Evolutionary conservation across 257 asterid species (phyloP), one percentile per base, ranked within the genome.

Genomic region (Solanum arcanum): DNA sequence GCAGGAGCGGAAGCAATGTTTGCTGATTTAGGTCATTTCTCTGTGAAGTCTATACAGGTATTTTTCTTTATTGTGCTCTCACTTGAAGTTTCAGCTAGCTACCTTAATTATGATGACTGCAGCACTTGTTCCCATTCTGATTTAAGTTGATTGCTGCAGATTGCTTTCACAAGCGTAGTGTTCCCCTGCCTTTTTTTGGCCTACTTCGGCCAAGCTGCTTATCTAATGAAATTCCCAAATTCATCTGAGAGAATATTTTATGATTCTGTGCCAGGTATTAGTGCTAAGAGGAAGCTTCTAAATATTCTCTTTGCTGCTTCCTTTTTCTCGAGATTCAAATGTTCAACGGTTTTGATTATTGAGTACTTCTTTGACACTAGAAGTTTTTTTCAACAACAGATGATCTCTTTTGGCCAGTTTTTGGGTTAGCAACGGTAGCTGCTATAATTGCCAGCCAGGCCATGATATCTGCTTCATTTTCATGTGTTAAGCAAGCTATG

Each of bases 1-100:
- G 81, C 98, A 95, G 99, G 99, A 81, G 96, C 99, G 7, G 99
- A 97, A 90, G 99, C 99, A 85, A 95, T 97, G 98, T 97, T 97
- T 94, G 99, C 99, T 14, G 99, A 97, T 92, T 92, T 97, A 88
- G 98, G 99, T 56, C 99, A 97, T 90, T 97, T 96, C 88, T 94
- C 99, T 4, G 96, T 97, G 91, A 95, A 92, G 86, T 92, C 99
- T 74, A 96, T 97, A 91, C 99, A 97, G 98, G 99, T 97, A 18
- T 83, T 66, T 39, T 33, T 73, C 88, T 66, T 33, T n/a, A 47
- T 35, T 46, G 14, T 77, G 88, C 33, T 74, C 75, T 49, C 29
- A 15, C 16, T 59, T 56, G 41, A 44, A 33, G 33, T 72, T 35
- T 81, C 49, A 66, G 60, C 49, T n/a, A 37, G 44, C 49, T 84